Base-by-base conservation (phyloP, 1,284 basidiomycete genomes). In the Uromyces viciae-fabae region DNA sequence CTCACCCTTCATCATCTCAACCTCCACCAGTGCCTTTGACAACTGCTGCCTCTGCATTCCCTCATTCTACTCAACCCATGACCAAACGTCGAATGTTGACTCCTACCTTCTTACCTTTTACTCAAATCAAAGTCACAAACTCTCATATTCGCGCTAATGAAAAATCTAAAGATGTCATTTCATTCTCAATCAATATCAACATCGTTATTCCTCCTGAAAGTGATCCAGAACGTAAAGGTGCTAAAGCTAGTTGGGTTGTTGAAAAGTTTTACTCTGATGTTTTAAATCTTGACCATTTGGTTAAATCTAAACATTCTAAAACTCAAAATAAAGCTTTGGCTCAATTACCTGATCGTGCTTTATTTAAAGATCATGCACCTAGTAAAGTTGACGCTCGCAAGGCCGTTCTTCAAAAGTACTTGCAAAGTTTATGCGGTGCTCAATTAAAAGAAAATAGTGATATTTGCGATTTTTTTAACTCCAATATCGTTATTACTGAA, bases 291-390 rank as follows among this genome's bases (percentile, higher is more conserved):
- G 96, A 99, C 84, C 85, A 85, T 40, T 85, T 85, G 42, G 86
- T 90, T 54, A 87, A 88, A 84, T 89, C 88, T 81, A 91, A 93
- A 82, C 91, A 88, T 88, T 85, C 83, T 38, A 90, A 89, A 83
- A 88, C 92, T 68, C 89, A 89, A 36, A 93, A 94, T 87, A 93
- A 91, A 86, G 83, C 82, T 28, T 90, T 98, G 76, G 90, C 89
- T 28, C 89, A 88, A 62, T 86, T 99, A 79, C 96, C 96, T 1
- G 96, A 99, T 85, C 93, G 93, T 75, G 92, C 91, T 86, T 88
- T 97, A 11, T 98, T 96, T 92, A 95, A 91, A 86, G 96, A 98
- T 87, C 94, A 97, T 86, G 95, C 95, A 1, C 95, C 96, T 15
- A 93, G 93, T 75, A 95, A 94, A 87, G 94, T 95, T 52, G 96